phyloP scores from a whole-genome alignment of 495 filamentous ascomycete species.

The Daldinia grandis region DNA sequence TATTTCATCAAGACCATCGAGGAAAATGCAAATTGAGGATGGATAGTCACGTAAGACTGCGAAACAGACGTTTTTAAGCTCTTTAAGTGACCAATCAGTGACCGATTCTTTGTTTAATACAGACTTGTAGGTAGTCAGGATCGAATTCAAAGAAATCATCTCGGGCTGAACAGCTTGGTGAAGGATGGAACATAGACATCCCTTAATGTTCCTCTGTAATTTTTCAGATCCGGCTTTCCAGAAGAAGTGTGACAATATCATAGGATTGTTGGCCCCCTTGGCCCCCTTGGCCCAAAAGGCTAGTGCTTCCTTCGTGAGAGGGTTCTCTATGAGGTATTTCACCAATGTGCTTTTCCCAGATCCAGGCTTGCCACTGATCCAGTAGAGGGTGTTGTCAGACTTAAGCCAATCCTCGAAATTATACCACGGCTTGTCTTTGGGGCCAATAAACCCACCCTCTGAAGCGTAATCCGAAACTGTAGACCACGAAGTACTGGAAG shows the following conservation, averaged over 20 bases:
- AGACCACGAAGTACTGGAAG: too few relatives aligned
- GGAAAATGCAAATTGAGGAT: conserved; percentile 14
- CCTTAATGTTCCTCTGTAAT: conserved; percentile 13
- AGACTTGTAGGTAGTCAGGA: background rate
- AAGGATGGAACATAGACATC: background rate
- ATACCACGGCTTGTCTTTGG: background rate
- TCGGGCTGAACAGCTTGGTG: background rate
- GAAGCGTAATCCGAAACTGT: too few relatives aligned
- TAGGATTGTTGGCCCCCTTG: background rate
- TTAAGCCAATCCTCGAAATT: background rate
- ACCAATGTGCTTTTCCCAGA: background rate
- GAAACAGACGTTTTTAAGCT: background rate
- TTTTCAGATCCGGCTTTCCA: conserved; percentile 12
- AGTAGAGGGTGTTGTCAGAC: background rate
- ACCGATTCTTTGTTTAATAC: background rate
- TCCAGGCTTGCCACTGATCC: background rate
- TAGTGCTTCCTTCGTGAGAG: background rate
- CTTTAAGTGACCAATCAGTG: background rate
- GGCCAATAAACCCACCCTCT: background rate
- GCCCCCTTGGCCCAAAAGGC: background rate
- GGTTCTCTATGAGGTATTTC: background rate
- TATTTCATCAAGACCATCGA: conserved; percentile 23
- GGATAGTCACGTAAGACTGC: background rate
- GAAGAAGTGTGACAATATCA: conserved; percentile 22
- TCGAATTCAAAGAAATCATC: background rate